Conservation (phyloP, 2,329 filamentous ascomycete species). For the Colletotrichum salicis region DNA sequence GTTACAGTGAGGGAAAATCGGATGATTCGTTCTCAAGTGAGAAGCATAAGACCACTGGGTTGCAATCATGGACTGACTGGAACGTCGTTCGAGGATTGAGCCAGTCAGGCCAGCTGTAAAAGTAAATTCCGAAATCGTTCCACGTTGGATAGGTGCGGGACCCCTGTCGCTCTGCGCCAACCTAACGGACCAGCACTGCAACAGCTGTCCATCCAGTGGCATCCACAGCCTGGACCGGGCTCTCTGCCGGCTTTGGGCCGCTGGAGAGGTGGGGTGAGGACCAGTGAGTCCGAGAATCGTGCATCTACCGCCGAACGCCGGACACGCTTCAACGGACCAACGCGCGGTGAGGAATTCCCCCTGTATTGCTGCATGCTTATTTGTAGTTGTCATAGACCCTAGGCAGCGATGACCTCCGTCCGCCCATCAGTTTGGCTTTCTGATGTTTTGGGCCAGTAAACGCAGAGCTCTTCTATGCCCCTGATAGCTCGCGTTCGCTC, state of each 20-base stretch:
- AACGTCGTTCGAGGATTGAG: conserved; percentile 32
- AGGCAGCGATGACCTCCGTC: too few species aligned
- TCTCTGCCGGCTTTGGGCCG: background rate
- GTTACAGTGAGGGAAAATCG: conserved; percentile 17
- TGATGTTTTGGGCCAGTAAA: too few species aligned
- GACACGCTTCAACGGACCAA: conserved; percentile 4
- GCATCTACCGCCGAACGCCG: conserved; percentile 29
- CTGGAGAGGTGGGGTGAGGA: conserved; percentile 22
- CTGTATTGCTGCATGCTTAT: background rate
- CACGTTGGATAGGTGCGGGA: conserved; percentile 28
- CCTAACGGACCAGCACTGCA: background rate
- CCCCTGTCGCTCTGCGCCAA: conserved; percentile 22
- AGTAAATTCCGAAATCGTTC: conserved; percentile 35
- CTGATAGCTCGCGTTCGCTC: too few species aligned
- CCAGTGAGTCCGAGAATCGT: background rate
- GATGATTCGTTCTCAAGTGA: conserved; percentile 28
- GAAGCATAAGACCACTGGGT: conserved; percentile 29
- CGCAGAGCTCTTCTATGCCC: too few species aligned
- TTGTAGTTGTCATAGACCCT: too few species aligned
- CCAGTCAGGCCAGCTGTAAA: conserved; percentile 36
- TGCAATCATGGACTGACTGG: conserved; percentile 33
- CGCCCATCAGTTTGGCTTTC: too few species aligned
- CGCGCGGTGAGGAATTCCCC: background rate
- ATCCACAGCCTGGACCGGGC: conserved; percentile 3
- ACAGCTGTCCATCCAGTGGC: background rate